Evolutionary conservation across 257 asterid genomes (phyloP).

Genomic region (Scutellaria minor): DNA sequence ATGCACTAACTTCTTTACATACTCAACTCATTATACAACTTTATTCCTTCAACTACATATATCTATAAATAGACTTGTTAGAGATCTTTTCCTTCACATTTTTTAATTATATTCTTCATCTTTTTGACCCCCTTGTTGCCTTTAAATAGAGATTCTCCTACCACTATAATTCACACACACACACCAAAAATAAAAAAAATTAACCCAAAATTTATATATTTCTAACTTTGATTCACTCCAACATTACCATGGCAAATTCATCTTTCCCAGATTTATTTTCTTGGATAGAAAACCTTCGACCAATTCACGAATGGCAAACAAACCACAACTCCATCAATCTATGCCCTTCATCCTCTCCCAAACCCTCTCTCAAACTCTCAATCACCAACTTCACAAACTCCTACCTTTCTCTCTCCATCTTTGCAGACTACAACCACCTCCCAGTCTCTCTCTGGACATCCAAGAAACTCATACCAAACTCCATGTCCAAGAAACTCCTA

Average conservation of each 20-base stretch:
- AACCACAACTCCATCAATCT: constrained; percentile 49
- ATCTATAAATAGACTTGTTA: too few species aligned
- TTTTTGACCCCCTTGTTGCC: constrained; percentile 7
- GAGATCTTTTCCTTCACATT: neutral
- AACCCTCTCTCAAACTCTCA: constrained; percentile 69
- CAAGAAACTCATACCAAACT: constrained; percentile 38
- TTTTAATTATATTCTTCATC: neutral
- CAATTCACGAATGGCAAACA: constrained; percentile 51
- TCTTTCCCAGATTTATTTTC: constrained; percentile 62
- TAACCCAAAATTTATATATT: too few species aligned
- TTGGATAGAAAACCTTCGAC: constrained; percentile 67
- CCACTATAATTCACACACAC: neutral
- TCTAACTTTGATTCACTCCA: too few species aligned
- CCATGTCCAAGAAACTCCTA: constrained; percentile 14
- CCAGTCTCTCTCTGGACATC: constrained; percentile 80
- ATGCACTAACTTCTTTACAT: constrained; percentile 29
- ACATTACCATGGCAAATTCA: constrained; percentile 39
- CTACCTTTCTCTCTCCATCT: constrained; percentile 50
- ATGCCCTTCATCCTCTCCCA: constrained; percentile 56
- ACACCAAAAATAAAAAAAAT: too few species aligned
- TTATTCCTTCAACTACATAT: constrained; percentile 20
- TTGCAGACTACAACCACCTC: constrained; percentile 58
- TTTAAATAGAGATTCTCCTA: constrained; percentile 40
- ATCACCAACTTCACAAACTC: constrained; percentile 45
- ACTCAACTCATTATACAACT: constrained; percentile 26